Base-by-base conservation (phyloP, 2,329 filamentous ascomycete species). In the Penicillium sp. region DNA sequence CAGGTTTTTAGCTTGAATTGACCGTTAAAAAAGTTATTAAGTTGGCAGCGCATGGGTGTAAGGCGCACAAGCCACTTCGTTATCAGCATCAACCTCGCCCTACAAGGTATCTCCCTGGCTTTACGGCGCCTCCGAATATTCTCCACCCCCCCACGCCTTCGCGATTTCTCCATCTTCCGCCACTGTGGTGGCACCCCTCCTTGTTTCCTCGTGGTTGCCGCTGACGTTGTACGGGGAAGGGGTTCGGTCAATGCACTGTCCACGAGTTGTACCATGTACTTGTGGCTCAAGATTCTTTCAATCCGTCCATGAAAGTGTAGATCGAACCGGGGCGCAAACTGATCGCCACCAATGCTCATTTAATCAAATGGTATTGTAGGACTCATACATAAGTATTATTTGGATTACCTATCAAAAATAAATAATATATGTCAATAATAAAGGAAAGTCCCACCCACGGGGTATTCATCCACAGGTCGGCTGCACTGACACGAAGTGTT, bases 101-200 rank as follows among this genome's bases (percentile, higher is more conserved):
- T 19, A 9, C 38, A 35, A 22, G 16, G 31, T 48, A 31, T 22
- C 17, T 54, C 37, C 55, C 26, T 43, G 40, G 52, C 47, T 47
- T 59, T 54, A 26, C 56, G 58, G 53, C 6, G 47, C 53, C 36
- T 59, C 58, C 58, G 56, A 57, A n/a, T 26, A n/a, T 33, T 40
- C 40, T 28, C 40, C 57, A 45, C 44, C 44, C 22, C 35, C 37
- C 51, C 37, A 49, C 51, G 43, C 38, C 52, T 55, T 46, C 40
- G 33, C 46, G 40, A 44, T 50, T 43, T 55, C 46, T 45, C 46
- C 46, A 50, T n/a, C 36, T 50, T 50, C 28, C 6, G n/a, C 48
- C 19, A 33, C 36, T 1, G 22, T 26, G 47, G 17, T 38, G 30
- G 47, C 52, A 51, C 41, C 26, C 11, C 47, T 17, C 37, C 10